phyloP scores from a whole-genome alignment of 2,329 filamentous ascomycete species.

The Paracoccidioides lutzii region DNA sequence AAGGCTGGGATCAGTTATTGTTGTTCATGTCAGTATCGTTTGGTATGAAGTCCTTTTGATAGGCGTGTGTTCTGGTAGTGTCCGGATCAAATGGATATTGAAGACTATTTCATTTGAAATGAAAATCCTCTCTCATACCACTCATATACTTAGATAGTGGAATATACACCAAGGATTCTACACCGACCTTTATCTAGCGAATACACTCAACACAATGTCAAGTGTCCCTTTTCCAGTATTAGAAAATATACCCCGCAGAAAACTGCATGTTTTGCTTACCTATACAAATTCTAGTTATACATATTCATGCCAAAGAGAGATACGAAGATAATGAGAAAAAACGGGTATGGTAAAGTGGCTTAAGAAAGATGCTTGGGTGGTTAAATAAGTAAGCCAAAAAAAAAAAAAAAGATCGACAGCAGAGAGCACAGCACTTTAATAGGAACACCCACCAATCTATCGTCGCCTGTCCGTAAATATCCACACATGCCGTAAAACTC shows the following conservation, averaged over 20 bases:
- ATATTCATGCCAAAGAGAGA: neutral
- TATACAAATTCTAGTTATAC: neutral
- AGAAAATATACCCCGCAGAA: neutral
- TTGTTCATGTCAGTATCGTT: too few relatives aligned
- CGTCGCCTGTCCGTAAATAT: neutral
- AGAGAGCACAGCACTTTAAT: neutral
- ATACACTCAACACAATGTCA: neutral
- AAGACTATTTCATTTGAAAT: too few relatives aligned
- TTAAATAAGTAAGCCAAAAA: neutral
- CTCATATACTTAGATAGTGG: too few relatives aligned
- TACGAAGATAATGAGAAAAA: neutral
- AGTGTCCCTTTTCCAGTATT: neutral
- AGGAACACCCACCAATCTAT: neutral
- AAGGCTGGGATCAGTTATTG: too few relatives aligned
- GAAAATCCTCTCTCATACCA: too few relatives aligned
- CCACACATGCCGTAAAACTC: too few relatives aligned
- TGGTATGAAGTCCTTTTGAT: too few relatives aligned
- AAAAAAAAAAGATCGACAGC: neutral
- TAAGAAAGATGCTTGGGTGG: neutral
- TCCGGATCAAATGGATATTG: too few relatives aligned
- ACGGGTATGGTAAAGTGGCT: neutral
- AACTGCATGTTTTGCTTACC: neutral
- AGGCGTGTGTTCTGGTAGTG: too few relatives aligned
- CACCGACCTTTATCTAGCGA: neutral
- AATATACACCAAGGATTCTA: too few relatives aligned